A percentile compares a stretch with the other conserved stretches of the same genome.
Evolutionary conservation across 2,329 filamentous ascomycete species (phyloP).

Genomic region (Aurifilum marmelostoma): DNA sequence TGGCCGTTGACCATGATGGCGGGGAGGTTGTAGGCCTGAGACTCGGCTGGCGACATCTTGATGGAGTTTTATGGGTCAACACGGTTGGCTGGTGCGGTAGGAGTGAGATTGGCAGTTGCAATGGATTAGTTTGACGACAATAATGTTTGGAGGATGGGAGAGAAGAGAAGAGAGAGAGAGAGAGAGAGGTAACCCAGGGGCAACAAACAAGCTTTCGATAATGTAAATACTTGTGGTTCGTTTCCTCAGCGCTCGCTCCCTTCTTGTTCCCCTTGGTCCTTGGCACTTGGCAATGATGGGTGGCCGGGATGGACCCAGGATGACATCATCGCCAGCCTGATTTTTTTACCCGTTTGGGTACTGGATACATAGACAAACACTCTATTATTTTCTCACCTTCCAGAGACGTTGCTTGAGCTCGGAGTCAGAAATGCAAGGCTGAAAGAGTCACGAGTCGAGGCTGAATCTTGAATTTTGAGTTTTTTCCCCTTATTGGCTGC

Average conservation of each 20-base stretch:
- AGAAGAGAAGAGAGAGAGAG: not conserved
- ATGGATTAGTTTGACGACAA: not conserved
- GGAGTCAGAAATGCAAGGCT: no score
- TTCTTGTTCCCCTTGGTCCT: not conserved
- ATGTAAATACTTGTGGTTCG: not conserved
- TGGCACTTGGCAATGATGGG: constrained; percentile 1
- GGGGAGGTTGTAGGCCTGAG: constrained; percentile 13
- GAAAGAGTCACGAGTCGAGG: no score
- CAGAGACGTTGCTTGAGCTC: no score
- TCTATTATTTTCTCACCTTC: not conserved
- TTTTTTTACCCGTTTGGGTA: no score
- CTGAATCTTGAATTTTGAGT: not conserved
- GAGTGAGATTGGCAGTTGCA: no score
- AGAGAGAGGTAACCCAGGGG: not conserved
- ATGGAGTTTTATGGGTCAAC: not conserved
- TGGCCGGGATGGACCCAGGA: constrained; percentile 3
- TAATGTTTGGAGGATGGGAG: not conserved
- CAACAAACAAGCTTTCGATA: not conserved
- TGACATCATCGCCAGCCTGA: constrained; percentile 14
- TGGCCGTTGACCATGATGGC: constrained; percentile 25
- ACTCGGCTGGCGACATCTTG: constrained; percentile 24
- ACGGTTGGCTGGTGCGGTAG: no score
- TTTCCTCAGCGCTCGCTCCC: not conserved
- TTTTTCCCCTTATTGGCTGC: no score
- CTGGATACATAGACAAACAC: no score